Base-by-base conservation (phyloP, 2,329 filamentous ascomycete genomes). In the Trichophyton mentagrophytes region DNA sequence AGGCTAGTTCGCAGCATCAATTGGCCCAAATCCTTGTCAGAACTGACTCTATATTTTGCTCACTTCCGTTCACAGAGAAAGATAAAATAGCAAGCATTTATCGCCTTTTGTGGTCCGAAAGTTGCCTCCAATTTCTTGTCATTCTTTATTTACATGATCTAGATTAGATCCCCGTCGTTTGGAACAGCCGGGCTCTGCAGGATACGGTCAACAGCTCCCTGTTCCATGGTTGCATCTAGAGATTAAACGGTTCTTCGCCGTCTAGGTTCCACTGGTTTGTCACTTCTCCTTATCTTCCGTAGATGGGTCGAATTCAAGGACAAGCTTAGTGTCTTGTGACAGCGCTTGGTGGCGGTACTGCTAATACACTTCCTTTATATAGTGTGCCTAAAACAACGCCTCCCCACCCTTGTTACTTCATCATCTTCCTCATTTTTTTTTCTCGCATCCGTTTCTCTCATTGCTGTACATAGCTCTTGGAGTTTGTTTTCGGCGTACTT, bases 291-390 rank as follows among this genome's bases (percentile, higher is more conserved):
- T 13, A 5, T 27, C 11, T 22, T 15, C n/a, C 27, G 51, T 22
- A 55, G 51, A 36, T 38, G 11, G 33, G 33, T 13, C 33, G 33
- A 55, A 27, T 17, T n/a, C 25, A 25, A 30, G 15, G 27, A 25
- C 46, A 51, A 51, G 46, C 46, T 51, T 51, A 7, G 46, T 55
- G 51, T 55, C 51, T 55, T 55, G 51, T 55, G 51, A 55, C 51
- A n/a, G 51, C 27, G n/a, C 15, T 55, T 9, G 51, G 51, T 55
- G 51, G 51, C 51, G 51, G 51, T 36, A n/a, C 9, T 30, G 22
- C 49, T 33, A 25, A 53, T 30, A 30, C 22, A 22, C 13, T 33
- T 15, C 15, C n/a, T 25, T 36, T 36, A 15, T 27, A 55, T 33
- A 55, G 27, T 30, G 38, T n/a, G 38, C 27, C 33, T 13, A 9